Base-by-base conservation (phyloP, 2,329 filamentous ascomycete genomes). In the Cercospora berteroae region DNA sequence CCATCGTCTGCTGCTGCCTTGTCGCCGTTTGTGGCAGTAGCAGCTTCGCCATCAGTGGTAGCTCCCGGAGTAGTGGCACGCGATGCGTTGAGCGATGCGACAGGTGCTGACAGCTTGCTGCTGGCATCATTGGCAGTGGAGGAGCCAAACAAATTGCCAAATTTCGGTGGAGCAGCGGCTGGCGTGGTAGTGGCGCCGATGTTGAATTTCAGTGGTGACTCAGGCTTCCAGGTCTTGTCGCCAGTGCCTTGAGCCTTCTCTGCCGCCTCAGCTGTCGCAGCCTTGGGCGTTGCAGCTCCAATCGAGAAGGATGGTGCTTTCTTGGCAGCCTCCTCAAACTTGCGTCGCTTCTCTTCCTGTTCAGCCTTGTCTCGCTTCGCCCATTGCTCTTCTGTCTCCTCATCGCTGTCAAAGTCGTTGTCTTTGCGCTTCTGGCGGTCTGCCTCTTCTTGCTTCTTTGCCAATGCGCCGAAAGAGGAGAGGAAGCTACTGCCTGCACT, bases 331-430 rank as follows among this genome's bases (percentile, higher is more conserved):
- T 80, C 77, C 48, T 79, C 79, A 52, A 82, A 72, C 69, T 81
- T 78, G 57, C 78, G 76, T 29, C 77, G 77, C 74, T 84, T 84
- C 48, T 80, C 80, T 29, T 77, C 79, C 70, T 83, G 81, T 71
- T 81, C 75, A 70, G 82, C 81, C 48, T 79, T 79, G 71, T 85
- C 77, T 65, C 78, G 77, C 63, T 80, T 79, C 65, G 83, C 81
- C 80, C 82, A 85, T 57, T 82, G 79, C 29, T 77, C 82, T 69
- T 83, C 81, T 52, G 84, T 81, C 50, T 85, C 83, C 63, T 84
- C 82, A 13, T 84, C 83, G 7, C 83, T 84, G 69, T 85, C 83
- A 67, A 82, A 84, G 23, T 84, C 82, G 60, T 84, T 82, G 3
- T 79, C 81, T 74, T 83, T 84, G 60, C 82, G 81, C 74, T 83